These are phyloP conservation scores for Eimeria sp. DNA, from an alignment of 169 alveolate genomes.

Conservation along the genomic window DNA sequence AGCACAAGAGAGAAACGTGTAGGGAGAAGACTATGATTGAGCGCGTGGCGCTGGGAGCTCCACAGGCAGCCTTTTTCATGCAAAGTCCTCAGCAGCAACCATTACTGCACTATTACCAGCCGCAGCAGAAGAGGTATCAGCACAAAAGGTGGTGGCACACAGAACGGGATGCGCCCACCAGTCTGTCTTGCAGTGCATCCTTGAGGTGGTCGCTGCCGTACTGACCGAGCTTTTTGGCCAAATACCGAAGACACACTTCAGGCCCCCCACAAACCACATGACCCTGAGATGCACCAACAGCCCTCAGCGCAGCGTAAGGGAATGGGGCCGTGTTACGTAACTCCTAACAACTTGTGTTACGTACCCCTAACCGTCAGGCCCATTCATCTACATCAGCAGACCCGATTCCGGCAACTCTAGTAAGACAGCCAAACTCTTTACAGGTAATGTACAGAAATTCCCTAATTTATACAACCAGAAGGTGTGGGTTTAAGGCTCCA, in stretches of 20 bases:
- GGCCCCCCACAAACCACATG: slow-evolving; percentile 68
- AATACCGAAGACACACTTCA: slow-evolving; percentile 60
- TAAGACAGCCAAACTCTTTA: not conserved
- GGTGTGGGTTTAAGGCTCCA: not conserved
- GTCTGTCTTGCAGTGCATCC: slow-evolving; percentile 56
- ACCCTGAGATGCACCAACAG: slow-evolving; percentile 15
- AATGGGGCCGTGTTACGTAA: not conserved
- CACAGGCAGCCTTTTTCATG: not conserved
- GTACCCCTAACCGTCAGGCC: not conserved
- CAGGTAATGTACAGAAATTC: not conserved
- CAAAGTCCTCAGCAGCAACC: not conserved
- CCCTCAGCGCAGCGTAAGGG: not conserved
- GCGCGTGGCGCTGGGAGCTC: not conserved
- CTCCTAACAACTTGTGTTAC: not conserved
- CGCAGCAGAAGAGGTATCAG: not conserved
- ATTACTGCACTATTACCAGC: not conserved
- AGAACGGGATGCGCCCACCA: slow-evolving; percentile 16
- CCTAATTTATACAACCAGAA: not conserved
- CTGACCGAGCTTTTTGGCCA: slow-evolving; percentile 62
- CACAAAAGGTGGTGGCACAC: not conserved
- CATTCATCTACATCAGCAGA: not conserved
- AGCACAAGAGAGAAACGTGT: not conserved
- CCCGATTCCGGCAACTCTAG: not conserved
- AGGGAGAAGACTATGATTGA: not conserved
- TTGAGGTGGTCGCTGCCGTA: slow-evolving; percentile 55